Base-by-base conservation (phyloP, 108 stramenopile species). In the Nannochloropsis gaditana region DNA sequence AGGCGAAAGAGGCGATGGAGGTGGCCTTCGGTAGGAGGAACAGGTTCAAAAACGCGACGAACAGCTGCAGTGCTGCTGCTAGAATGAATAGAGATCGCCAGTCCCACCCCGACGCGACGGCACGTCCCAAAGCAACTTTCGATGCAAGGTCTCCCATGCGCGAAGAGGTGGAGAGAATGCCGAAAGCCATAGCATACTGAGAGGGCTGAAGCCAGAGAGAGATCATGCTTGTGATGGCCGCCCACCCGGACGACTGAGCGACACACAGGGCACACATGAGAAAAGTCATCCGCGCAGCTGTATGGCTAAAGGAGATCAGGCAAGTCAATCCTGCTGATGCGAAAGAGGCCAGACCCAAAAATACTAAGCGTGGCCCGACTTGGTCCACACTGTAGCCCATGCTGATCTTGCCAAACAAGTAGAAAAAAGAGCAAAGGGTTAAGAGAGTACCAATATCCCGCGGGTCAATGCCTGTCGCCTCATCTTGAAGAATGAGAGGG, bases 391-490 rank as follows among this genome's bases (percentile, higher is more conserved):
- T 73, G 59, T 73, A 73, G 19, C 59, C 59, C 59, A 73, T 73
- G 59, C 59, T 73, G 4, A 73, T 73, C 59, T 73, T 73, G 59
- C 59, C 59, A 8, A 73, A 73, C 19, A 73, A n/a, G 59, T 73
- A 73, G 59, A 73, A 73, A 73, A 73, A 73, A n/a, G 59, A 73
- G 59, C 59, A 73, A 73, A 73, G 59, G 59, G 59, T 73, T n/a
- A 73, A 73, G n/a, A 73, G 59, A 4, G 59, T 3, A 2, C 59
- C 59, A 73, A 73, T 73, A 73, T 73, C 59, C 59, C 59, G 59
- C n/a, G 59, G 59, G 19, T n/a, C 59, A 6, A 73, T 73, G 59
- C 59, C 59, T 6, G 59, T 73, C 8, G 59, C 59, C 59, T 73
- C 59, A n/a, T 73, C 59, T 73, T 73, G 59, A n/a, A 73, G 59